Percentiles rank a stretch among this genome's conserved stretches.
phyloP scores from a whole-genome alignment of 2,329 filamentous ascomycete species.

The Zasmidium cellare region DNA sequence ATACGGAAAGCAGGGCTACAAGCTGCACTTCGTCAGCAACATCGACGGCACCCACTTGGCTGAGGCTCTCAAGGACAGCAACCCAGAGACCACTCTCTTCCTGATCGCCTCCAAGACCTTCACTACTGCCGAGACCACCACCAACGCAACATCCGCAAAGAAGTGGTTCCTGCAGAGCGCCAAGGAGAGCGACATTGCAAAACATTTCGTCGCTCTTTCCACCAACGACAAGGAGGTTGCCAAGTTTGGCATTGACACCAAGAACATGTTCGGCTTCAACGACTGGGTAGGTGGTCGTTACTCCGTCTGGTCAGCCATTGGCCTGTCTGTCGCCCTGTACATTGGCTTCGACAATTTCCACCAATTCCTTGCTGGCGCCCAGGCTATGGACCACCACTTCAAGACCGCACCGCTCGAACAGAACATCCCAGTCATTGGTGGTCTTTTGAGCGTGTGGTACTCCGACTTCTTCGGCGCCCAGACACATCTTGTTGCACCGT shows the following conservation, averaged over 20 bases:
- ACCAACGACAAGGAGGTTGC: slow-evolving; percentile 94
- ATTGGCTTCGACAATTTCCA: slow-evolving; percentile 98
- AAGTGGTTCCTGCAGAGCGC: slow-evolving; percentile 87
- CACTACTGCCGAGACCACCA: slow-evolving; percentile 94
- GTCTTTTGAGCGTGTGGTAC: slow-evolving; percentile 96
- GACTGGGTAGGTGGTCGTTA: slow-evolving; percentile 98
- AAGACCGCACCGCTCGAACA: slow-evolving; percentile 82
- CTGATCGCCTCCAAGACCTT: slow-evolving; percentile 98
- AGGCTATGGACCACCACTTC: slow-evolving; percentile 99
- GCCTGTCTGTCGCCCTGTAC: slow-evolving; percentile 89
- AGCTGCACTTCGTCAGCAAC: slow-evolving; percentile 97
- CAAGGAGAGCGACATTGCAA: slow-evolving; percentile 76
- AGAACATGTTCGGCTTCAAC: slow-evolving; percentile 99
- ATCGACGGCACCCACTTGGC: slow-evolving; percentile 98
- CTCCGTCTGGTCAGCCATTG: slow-evolving; percentile 98
- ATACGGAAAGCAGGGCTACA: slow-evolving; percentile 83
- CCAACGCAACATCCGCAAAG: slow-evolving; percentile 97
- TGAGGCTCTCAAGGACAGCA: slow-evolving; percentile 82
- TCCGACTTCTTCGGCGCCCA: slow-evolving; percentile 98
- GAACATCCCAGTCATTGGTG: slow-evolving; percentile 92
- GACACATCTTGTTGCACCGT: slow-evolving; percentile 95
- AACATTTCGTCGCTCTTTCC: slow-evolving; percentile 97
- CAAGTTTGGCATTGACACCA: slow-evolving; percentile 97
- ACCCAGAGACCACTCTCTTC: slow-evolving; percentile 99
- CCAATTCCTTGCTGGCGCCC: slow-evolving; percentile 88